These are phyloP conservation scores for Syncephalastrum monosporum DNA, from an alignment of 371 early-diverging fungal genomes.

Conservation along the genomic window DNA sequence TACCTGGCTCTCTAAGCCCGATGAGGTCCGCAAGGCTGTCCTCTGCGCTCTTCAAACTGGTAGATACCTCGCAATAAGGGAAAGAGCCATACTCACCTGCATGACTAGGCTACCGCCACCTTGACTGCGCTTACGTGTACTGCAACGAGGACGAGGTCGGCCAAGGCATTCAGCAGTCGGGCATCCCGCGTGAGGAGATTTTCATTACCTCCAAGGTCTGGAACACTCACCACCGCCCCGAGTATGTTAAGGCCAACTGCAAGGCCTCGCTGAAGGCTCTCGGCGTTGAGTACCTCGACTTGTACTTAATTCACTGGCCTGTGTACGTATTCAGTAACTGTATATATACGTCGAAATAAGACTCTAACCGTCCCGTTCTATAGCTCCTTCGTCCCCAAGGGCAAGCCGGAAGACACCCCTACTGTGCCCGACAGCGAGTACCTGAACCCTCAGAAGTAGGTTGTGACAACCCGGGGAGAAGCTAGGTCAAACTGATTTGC, in stretches of 20 bases:
- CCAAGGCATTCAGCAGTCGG: slow-evolving; percentile 58
- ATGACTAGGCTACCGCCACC: slow-evolving; percentile 61
- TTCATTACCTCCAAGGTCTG: slow-evolving; percentile 92
- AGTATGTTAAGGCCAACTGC: slow-evolving; percentile 64
- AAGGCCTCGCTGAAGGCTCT: slow-evolving; percentile 73
- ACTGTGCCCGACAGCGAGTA: slow-evolving; percentile 31
- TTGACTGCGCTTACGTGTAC: slow-evolving; percentile 75
- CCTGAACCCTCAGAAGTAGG: slow-evolving; percentile 36
- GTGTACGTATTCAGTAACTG: slow-evolving; percentile 16
- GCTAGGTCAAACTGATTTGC: too few relatives aligned
- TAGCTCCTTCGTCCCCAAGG: background rate
- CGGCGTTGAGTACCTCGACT: slow-evolving; percentile 82
- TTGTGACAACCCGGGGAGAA: background rate
- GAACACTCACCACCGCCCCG: slow-evolving; percentile 77
- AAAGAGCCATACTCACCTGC: background rate
- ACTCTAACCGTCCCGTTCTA: slow-evolving; percentile 17
- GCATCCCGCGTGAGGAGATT: slow-evolving; percentile 66
- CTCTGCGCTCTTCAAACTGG: slow-evolving; percentile 56
- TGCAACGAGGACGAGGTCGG: slow-evolving; percentile 89
- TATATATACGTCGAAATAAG: background rate
- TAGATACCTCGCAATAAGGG: background rate
- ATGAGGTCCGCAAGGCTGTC: slow-evolving; percentile 62
- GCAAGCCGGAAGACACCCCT: slow-evolving; percentile 35
- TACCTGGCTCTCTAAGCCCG: slow-evolving; percentile 61
- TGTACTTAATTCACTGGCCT: slow-evolving; percentile 87